These are phyloP conservation scores for Tetrahymena borealis DNA, from an alignment of 73 alveolate species.

Conservation along the genomic window DNA sequence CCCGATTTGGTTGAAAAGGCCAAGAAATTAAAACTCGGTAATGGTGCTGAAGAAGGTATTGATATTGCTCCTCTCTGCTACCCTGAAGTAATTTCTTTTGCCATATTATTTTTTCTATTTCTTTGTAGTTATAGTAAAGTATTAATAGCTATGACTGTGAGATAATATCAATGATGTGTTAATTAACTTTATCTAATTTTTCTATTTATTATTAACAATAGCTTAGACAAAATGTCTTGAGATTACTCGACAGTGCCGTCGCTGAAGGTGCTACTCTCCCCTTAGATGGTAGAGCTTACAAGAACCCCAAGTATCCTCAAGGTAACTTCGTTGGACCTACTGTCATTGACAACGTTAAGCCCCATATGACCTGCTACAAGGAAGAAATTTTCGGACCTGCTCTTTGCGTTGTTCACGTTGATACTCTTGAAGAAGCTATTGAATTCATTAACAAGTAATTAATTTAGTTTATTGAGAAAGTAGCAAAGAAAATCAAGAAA, in stretches of 20 bases:
- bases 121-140: no score
- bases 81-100: slow-evolving; percentile 48
- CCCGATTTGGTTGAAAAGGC: slow-evolving; percentile 74
- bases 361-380: slow-evolving; percentile 59
- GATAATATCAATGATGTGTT: no score
- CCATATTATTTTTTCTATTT: no score
- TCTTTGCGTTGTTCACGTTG: slow-evolving; percentile 62
- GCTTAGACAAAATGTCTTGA: slow-evolving; percentile 25
- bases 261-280: slow-evolving; percentile 79
- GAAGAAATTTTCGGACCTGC: slow-evolving; percentile 94
- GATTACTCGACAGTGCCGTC: slow-evolving; percentile 60
- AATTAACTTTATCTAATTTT: not conserved
- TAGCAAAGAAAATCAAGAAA: not conserved
- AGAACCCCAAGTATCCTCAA: slow-evolving; percentile 62
- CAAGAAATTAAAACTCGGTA: slow-evolving; percentile 63
- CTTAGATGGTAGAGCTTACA: slow-evolving; percentile 80
- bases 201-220: not conserved
- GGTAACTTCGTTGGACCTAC: slow-evolving; percentile 90
- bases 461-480: slow-evolving; percentile 22
- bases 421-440: slow-evolving; percentile 84
- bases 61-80: slow-evolving; percentile 88
- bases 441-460: slow-evolving; percentile 57
- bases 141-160: no score
- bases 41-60: slow-evolving; percentile 61
- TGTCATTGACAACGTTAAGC: slow-evolving; percentile 69